Percentiles rank a stretch among this genome's conserved stretches.
These are phyloP conservation scores for Aspergillus awamori DNA, from an alignment of 2,329 filamentous ascomycete genomes.

Conservation along the genomic window DNA sequence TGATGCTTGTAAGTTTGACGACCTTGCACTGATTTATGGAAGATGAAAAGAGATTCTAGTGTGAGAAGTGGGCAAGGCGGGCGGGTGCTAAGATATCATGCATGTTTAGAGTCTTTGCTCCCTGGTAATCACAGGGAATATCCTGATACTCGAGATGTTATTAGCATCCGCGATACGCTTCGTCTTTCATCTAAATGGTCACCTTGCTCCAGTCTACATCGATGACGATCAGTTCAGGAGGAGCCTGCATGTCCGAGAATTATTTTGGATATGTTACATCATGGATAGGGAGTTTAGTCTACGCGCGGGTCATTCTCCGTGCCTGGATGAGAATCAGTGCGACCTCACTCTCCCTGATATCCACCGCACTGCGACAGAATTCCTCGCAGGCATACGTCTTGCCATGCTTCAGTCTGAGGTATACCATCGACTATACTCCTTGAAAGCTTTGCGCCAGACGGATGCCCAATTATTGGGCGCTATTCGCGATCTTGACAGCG, in stretches of 20 bases:
- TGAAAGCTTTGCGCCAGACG: conserved; percentile 3
- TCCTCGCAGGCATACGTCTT: conserved; percentile 5
- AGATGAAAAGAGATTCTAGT: not conserved
- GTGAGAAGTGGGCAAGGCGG: not conserved
- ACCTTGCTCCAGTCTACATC: not conserved
- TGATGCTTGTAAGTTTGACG: conserved; percentile 7
- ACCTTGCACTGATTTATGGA: not conserved
- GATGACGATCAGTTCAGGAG: not conserved
- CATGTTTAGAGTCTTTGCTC: not conserved
- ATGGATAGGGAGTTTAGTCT: conserved; percentile 12
- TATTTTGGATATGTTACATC: conserved; percentile 18
- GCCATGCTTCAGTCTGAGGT: conserved; percentile 14
- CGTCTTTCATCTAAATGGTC: conserved; percentile 16
- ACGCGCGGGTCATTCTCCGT: conserved; percentile 13
- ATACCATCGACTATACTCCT: conserved; percentile 10
- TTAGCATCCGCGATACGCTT: conserved; percentile 8
- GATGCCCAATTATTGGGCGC: conserved; percentile 13
- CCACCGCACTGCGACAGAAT: not conserved
- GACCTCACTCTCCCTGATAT: conserved; percentile 12
- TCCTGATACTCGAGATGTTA: conserved; percentile 2
- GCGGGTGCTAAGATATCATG: not conserved
- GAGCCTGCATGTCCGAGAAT: conserved; percentile 4
- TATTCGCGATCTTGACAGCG: conserved; percentile 13
- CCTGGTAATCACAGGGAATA: not conserved
- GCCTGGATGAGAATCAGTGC: conserved; percentile 10